These are phyloP conservation scores for Auricularia sp. DNA, from an alignment of 768 basidiomycete species.

Conservation along the genomic window DNA sequence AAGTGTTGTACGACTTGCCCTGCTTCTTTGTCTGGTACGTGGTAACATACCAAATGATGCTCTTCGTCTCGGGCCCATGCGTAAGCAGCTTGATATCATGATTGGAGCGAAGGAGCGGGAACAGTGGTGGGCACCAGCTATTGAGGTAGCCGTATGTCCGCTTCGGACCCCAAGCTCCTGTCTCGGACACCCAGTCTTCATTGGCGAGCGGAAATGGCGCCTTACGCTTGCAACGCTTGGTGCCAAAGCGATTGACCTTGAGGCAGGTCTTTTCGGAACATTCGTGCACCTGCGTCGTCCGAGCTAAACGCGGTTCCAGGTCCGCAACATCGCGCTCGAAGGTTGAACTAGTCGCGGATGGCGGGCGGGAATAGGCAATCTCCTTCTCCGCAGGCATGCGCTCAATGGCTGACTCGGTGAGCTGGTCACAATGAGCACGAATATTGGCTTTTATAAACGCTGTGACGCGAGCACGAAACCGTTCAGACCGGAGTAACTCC, in stretches of 20 bases:
- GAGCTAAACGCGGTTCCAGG: conserved; percentile 16
- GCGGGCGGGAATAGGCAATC: conserved; percentile 25
- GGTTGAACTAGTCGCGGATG: conserved; percentile 18
- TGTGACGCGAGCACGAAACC: conserved; percentile 12
- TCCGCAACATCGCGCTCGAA: conserved; percentile 11
- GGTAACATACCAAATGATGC: conserved; percentile 26
- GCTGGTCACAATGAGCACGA: conserved; percentile 14
- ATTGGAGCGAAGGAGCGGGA: conserved; percentile 23
- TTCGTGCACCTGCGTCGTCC: conserved; percentile 23
- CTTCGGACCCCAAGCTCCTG: conserved; percentile 13
- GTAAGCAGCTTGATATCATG: conserved; percentile 33
- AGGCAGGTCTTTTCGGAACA: conserved; percentile 20
- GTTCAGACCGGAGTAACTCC: conserved; percentile 13
- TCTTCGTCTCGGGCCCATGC: conserved; percentile 23
- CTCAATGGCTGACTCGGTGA: conserved; percentile 14
- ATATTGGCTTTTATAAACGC: conserved; percentile 24
- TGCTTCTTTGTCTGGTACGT: conserved; percentile 30
- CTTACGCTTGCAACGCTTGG: conserved; percentile 22
- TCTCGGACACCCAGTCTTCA: conserved; percentile 6
- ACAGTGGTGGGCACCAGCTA: conserved; percentile 17
- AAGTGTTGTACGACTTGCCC: conserved; percentile 21
- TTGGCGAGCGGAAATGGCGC: conserved; percentile 14
- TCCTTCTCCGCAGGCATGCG: conserved; percentile 16
- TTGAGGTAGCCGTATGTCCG: conserved; percentile 12
- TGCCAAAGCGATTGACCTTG: conserved; percentile 4